Base-by-base conservation (phyloP, 73 alveolate genomes). In the Paramecium pentaurelia region DNA sequence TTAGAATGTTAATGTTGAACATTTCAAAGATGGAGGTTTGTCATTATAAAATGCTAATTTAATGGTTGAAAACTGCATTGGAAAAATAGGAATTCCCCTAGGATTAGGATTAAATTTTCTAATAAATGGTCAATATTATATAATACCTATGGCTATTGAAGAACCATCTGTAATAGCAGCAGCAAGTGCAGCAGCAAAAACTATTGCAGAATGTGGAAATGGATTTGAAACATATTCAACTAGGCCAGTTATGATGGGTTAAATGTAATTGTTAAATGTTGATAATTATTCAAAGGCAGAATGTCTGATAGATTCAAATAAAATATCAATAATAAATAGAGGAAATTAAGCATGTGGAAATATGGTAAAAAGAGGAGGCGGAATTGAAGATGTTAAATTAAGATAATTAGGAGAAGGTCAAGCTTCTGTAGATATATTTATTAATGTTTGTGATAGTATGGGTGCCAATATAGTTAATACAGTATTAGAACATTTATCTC, bases 141-240 rank as follows among this genome's bases (percentile, higher is more conserved):
- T 93, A 10, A 96, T 98, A 86, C 99, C 99, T 28, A 98, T 98
- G 99, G 97, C 99, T 30, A 95, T 98, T 0, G 99, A 98, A 94
- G 99, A 98, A 88, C 99, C 99, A 7, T 98, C 99, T 30, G 99
- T 98, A 1, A 96, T 98, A 14, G 99, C 99, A 4, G 99, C 99
- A 3, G 99, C 99, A 32, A 93, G 99, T 14, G 94, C 97, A 60
- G 99, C 99, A 1, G 99, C 99, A 11, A 97, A 97, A 88, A 86
- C 97, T 27, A 98, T 98, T 71, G 95, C 96, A 37, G 97, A 96
- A 86, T 93, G 95, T 68, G 99, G 99, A 54, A 54, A 71, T 8
- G 99, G 99, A 12, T 98, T 98, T 87, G 92, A 68, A 60, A 92
- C 99, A 25, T 70, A 90, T 77, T 90, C 98, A 37, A 98, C 99